Evolutionary conservation across 2,329 filamentous ascomycete species (phyloP), one percentile per base, ranked within the genome.

Genomic region (Helminthosporium solani): DNA sequence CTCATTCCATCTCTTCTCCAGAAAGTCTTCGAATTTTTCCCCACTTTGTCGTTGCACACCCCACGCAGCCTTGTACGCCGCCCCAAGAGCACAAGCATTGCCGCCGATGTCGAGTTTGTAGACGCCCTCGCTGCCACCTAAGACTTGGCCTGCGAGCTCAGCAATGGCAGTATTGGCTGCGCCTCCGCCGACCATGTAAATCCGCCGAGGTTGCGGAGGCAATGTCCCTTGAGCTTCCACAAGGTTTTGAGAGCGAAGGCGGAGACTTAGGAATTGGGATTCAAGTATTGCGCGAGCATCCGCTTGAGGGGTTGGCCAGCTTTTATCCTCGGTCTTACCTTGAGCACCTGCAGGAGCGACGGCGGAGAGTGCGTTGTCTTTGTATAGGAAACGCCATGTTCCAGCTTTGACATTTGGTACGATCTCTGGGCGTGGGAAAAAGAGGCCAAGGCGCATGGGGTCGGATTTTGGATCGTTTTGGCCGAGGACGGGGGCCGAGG

Each of bases 11-110:
- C 94, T 78, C 64, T 76, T 76, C 7, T 87, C 89, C 51, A 99
- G 86, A 53, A 96, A 77, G 50, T 92, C 86, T 66, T 97, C 94
- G 73, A 97, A 97, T 3, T 80, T 88, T 79, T 95, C 85, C 2
- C 73, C 61, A 0, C 58, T 68, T 19, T 71, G 70, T 38, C 88
- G 76, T 75, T 94, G 90, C 44, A 90, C 77, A 1, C 87, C 90
- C 94, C 94, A 99, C 0, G 95, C 85, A 12, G 94, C 92, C 74
- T 97, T 97, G 73, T 97, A 96, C 20, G 92, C 92, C 6, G 90
- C 90, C 12, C 94, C 94, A 12, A 97, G 74, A 9, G 92, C 94
- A 72, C 94, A 99, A 2, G 94, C 92, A 73, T 95, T 96, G 20
- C 91, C 90, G 20, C 94, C 92, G 4, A 97, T 90, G 65, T 97